Percentiles rank a stretch among this genome's conserved stretches.
Conservation (phyloP, 2,329 filamentous ascomycete genomes). For the Colletotrichum sidae region DNA sequence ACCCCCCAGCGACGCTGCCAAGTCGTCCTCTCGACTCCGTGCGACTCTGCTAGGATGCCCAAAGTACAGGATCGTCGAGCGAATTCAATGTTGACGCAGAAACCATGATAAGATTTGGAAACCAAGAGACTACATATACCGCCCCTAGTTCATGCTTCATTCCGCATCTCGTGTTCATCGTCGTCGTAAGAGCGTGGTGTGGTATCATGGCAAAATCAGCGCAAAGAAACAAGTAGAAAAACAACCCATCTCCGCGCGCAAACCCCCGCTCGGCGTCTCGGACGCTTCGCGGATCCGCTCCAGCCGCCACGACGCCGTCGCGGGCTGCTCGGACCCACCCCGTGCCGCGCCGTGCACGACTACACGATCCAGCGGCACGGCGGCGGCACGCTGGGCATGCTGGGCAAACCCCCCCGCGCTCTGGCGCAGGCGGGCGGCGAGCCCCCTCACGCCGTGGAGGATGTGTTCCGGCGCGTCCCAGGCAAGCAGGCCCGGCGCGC, state of each 20-base stretch:
- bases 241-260: neutral
- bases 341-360: no score
- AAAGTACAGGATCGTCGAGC: no score
- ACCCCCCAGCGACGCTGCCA: no score
- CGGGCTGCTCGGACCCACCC: no score
- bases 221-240: neutral
- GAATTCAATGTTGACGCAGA: no score
- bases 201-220: slow-evolving; percentile 23
- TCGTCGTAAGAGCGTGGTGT: neutral
- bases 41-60: no score
- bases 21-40: no score
- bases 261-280: slow-evolving; percentile 19
- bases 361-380: slow-evolving; percentile 48
- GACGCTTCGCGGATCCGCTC: slow-evolving; percentile 32
- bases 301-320: slow-evolving; percentile 26
- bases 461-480: slow-evolving; percentile 63
- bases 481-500: slow-evolving; percentile 57
- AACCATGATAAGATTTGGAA: no score
- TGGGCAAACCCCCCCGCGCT: slow-evolving; percentile 47
- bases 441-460: slow-evolving; percentile 51
- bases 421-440: slow-evolving; percentile 55
- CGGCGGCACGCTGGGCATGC: slow-evolving; percentile 37
- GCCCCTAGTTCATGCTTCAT: neutral
- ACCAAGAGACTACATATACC: no score
- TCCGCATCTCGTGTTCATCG: slow-evolving; percentile 20